phyloP scores from a whole-genome alignment of 371 early-diverging fungal species.

The Mucor racemosus region DNA sequence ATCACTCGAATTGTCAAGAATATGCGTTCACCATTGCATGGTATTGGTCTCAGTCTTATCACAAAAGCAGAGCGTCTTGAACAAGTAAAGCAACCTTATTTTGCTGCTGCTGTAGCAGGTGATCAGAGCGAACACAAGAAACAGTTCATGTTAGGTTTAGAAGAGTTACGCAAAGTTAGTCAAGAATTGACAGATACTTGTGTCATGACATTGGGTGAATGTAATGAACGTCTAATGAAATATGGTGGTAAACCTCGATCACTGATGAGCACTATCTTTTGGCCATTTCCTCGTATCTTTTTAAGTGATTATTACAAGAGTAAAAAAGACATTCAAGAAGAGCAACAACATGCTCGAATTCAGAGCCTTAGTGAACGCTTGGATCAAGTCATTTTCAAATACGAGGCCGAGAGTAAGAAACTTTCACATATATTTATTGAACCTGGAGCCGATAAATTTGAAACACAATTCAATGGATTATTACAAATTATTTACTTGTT shows the following conservation, averaged over 20 bases:
- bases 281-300: constrained; percentile 49
- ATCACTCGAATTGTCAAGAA: constrained; percentile 40
- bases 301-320: constrained; percentile 15
- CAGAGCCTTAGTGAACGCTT: constrained; percentile 10
- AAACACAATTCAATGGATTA: constrained; percentile 8
- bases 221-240: constrained; percentile 18
- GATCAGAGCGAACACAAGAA: constrained; percentile 7
- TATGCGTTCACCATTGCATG: constrained; percentile 40
- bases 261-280: constrained; percentile 30
- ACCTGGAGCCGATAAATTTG: constrained; percentile 4
- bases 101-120: background rate
- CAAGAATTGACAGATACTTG: constrained; percentile 25
- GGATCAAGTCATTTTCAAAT: constrained; percentile 12
- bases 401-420: background rate
- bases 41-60: constrained; percentile 45
- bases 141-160: constrained; percentile 5
- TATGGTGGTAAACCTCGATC: constrained; percentile 21
- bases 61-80: constrained; percentile 25
- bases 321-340: background rate
- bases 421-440: constrained; percentile 6
- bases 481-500: constrained; percentile 22
- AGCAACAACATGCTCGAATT: background rate
- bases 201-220: constrained; percentile 17
- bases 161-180: constrained; percentile 10
- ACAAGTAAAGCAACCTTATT: background rate